phyloP scores from a whole-genome alignment of 2,329 filamentous ascomycete species.

The Monosporascus cannonballus region DNA sequence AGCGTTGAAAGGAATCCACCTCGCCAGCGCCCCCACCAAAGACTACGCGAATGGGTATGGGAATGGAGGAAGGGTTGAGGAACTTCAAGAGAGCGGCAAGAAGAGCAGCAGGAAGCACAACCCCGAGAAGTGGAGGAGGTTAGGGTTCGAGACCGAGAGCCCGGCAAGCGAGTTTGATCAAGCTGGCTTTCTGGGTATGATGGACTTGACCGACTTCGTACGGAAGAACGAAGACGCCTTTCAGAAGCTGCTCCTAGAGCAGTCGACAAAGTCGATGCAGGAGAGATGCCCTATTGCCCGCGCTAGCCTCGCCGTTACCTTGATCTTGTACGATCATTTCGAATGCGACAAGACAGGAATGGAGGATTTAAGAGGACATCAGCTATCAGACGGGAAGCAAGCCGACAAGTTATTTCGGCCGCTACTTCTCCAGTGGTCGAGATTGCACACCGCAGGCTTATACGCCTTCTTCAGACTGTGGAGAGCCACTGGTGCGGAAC shows the following conservation, averaged over 20 bases:
- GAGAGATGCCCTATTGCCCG: slow-evolving; percentile 82
- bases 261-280: slow-evolving; percentile 63
- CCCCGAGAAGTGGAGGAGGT: slow-evolving; percentile 84
- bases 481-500: slow-evolving; percentile 80
- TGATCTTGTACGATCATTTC: slow-evolving; percentile 91
- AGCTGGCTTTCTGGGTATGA: slow-evolving; percentile 88
- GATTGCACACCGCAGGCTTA: slow-evolving; percentile 77
- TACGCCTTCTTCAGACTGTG: slow-evolving; percentile 87
- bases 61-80: slow-evolving; percentile 28
- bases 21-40: slow-evolving; percentile 64
- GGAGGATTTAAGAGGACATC: slow-evolving; percentile 71
- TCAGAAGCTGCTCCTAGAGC: slow-evolving; percentile 86
- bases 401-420: slow-evolving; percentile 85
- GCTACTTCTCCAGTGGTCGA: slow-evolving; percentile 85
- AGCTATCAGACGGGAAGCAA: slow-evolving; percentile 69
- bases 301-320: slow-evolving; percentile 79
- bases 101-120: slow-evolving; percentile 69
- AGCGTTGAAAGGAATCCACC: slow-evolving; percentile 77
- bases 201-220: slow-evolving; percentile 94
- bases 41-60: slow-evolving; percentile 18
- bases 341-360: slow-evolving; percentile 80
- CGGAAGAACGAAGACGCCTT: slow-evolving; percentile 87
- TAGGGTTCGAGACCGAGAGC: slow-evolving; percentile 88
- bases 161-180: slow-evolving; percentile 80
- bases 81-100: slow-evolving; percentile 35